Evolutionary conservation across 225 moss, liverwort and hornwort genomes (phyloP).

Genomic region (Pseudisothecium myosuroides): DNA sequence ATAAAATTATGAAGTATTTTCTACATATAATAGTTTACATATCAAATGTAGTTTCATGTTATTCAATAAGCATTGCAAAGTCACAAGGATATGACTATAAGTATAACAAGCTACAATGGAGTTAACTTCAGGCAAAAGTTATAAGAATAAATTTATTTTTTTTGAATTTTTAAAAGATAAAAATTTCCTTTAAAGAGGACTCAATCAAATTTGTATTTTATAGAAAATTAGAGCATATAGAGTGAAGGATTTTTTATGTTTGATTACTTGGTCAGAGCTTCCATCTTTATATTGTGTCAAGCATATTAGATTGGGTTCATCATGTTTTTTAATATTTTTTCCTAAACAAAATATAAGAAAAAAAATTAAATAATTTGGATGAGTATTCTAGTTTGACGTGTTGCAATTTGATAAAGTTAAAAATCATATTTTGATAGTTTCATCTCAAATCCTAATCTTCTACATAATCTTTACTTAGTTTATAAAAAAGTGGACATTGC

Average conservation of each 20-base stretch:
- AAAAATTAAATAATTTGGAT: background rate
- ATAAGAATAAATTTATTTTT: background rate
- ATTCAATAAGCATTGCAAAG: background rate
- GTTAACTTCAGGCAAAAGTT: background rate
- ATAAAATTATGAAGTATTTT: accelerated
- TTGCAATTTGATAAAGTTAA: background rate
- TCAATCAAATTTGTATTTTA: background rate
- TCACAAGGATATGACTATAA: background rate
- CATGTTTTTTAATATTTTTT: background rate
- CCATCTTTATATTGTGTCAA: background rate
- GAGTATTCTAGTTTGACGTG: accelerated
- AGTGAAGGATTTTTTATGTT: background rate
- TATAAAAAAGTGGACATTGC: background rate
- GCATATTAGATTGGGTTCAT: background rate
- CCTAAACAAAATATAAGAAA: background rate
- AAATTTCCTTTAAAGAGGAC: accelerated
- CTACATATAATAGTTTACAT: accelerated
- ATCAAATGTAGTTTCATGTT: background rate
- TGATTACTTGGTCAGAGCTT: background rate
- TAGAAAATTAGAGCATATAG: background rate
- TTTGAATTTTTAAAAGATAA: background rate
- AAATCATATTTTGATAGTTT: background rate
- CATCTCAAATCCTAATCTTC: background rate
- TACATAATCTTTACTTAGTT: background rate
- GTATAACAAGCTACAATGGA: background rate